A percentile compares a stretch with the other conserved stretches of the same genome.
Conservation (phyloP, 352 stramenopile genomes). For the Phytophthora chlamydospora region DNA sequence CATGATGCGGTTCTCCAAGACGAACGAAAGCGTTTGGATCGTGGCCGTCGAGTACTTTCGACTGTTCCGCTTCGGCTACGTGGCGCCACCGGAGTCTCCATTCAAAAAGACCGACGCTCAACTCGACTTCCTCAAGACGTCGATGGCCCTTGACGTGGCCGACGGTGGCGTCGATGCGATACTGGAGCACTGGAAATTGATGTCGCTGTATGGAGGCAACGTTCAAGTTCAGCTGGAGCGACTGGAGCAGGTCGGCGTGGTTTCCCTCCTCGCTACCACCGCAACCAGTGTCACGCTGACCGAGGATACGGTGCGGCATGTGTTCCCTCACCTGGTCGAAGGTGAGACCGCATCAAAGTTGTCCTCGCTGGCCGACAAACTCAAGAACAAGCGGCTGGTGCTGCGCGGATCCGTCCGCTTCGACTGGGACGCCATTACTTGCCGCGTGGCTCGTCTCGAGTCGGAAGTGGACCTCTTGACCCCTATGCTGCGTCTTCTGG, state of each 20-base stretch:
- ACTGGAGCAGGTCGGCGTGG: slow-evolving; percentile 1
- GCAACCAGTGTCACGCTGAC: slow-evolving; percentile 16
- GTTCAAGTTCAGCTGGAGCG: slow-evolving; percentile 18
- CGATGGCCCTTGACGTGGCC: slow-evolving; percentile 18
- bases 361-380: background rate
- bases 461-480: slow-evolving; percentile 13
- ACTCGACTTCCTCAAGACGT: slow-evolving; percentile 18
- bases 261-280: slow-evolving; percentile 8
- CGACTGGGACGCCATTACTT: slow-evolving; percentile 12
- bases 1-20: background rate
- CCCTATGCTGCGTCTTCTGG: slow-evolving; percentile 12
- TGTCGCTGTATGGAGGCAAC: slow-evolving; percentile 6
- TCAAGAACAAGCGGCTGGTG: slow-evolving; percentile 14
- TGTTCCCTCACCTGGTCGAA: slow-evolving; percentile 17
- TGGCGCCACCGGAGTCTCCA: slow-evolving; percentile 6
- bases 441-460: slow-evolving; percentile 10
- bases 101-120: slow-evolving; percentile 2
- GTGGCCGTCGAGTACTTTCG: slow-evolving; percentile 30
- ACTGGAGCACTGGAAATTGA: slow-evolving; percentile 21
- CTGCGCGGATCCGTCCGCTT: slow-evolving; percentile 17
- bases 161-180: slow-evolving; percentile 16
- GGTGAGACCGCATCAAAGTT: background rate
- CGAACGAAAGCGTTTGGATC: slow-evolving; percentile 23
- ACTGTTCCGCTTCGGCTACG: slow-evolving; percentile 22
- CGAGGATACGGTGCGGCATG: slow-evolving; percentile 6